Evolutionary conservation across 352 stramenopile genomes (phyloP), one percentile per base, ranked within the genome.

Genomic region (Pythium grandisporangium): DNA sequence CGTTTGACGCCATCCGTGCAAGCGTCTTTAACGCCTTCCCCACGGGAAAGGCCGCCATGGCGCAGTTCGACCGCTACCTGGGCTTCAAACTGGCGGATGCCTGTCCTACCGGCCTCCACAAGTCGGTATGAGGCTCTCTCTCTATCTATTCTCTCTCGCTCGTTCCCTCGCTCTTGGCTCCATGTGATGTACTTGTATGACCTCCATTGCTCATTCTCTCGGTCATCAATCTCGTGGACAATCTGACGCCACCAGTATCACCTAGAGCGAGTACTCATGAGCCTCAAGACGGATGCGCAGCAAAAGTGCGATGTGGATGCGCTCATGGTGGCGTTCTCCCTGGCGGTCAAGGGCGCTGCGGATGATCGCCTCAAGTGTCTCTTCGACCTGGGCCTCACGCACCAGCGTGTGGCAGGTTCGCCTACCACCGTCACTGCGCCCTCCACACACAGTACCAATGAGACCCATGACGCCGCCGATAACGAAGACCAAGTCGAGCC

Each of bases 21-120:
- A 68, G 66, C 10, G 61, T 80, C 26, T 46, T 52, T 26, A 58
- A 56, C 17, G 71, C 71, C 22, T 90, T 90, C 50, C 67, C 76
- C 11, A 54, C 46, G n/a, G 60, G 71, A 44, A 84, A 81, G 45
- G 69, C 73, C 11, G 54, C 61, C 25, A 78, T 90, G 59, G 42
- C 71, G 52, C 71, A 90, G 51, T 90, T 90, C 36, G 76, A 90
- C 39, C 73, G 78, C 45, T 90, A 84, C 43, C 42, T 87, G 37
- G 70, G 73, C 48, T 74, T 80, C 45, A 84, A 87, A 46, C 55
- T 90, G 37, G 51, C 48, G n/a, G 59, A 73, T 52, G 32, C 51
- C 6, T 81, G 64, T 45, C 71, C 74, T 7, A 63, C 68, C 22
- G 76, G 76, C 4, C 42, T 90, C 34, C 63, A 58, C 53, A 87